Evolutionary conservation across 202 grass and related monocot genomes (phyloP).

Genomic region (Schoenoplectus triqueter): DNA sequence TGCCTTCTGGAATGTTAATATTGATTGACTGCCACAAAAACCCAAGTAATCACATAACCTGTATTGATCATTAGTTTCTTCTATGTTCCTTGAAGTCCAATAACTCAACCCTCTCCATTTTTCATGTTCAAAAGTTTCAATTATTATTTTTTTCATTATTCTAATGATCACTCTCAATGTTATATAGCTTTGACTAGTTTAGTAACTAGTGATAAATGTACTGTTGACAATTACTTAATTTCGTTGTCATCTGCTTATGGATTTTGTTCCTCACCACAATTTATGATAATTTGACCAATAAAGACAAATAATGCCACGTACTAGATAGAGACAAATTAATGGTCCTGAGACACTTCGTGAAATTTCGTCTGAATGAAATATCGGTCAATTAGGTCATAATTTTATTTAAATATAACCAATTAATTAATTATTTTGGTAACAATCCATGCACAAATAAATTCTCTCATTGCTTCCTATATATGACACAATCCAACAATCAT

Average conservation of each 20-base stretch:
- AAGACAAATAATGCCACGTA: slow-evolving; percentile 6
- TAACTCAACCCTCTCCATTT: neutral
- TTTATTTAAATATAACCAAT: neutral
- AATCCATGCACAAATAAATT: no score
- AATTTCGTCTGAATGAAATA: slow-evolving; percentile 1
- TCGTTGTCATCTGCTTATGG: neutral
- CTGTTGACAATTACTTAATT: neutral
- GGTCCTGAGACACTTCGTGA: neutral
- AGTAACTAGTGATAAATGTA: neutral
- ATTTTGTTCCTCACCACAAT: neutral
- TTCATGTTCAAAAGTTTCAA: neutral
- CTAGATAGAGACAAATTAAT: neutral
- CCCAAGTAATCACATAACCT: neutral
- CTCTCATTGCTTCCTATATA: no score
- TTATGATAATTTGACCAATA: slow-evolving; percentile 3
- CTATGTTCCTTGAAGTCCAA: no score
- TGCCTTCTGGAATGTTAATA: neutral
- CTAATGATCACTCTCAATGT: neutral
- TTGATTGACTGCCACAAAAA: neutral
- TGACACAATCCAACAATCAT: no score
- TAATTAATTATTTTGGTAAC: neutral
- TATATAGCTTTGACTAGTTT: neutral
- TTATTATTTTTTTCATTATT: neutral
- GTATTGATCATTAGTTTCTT: neutral
- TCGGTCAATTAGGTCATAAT: neutral